Base-by-base conservation (phyloP, 306 rosid species). In the Quercus aquifolioides region DNA sequence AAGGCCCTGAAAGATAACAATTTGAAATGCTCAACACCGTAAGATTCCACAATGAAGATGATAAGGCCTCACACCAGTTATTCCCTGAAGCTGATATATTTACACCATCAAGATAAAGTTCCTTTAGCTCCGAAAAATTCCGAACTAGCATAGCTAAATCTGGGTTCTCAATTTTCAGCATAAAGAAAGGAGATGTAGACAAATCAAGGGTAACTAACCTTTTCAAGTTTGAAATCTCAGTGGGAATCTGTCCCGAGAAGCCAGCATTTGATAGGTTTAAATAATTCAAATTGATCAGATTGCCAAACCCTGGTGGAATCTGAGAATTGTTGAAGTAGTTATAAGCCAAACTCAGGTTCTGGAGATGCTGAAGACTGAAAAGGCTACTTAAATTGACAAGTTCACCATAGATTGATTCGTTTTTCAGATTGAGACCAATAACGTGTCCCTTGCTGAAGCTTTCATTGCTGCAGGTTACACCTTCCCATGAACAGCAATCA, bases 161-260 rank as follows among this genome's bases (percentile, higher is more conserved):
- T 71, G 90, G 87, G 3, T 52, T 84, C 76, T 80, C 86, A 49
- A 86, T 84, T 41, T 70, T 82, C 71, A 82, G 25, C 6, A 12
- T 62, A 13, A 49, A 60, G 55, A 18, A 70, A 18, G 26, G 0
- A 23, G 5, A 18, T 30, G 69, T 76, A 55, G 89, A 88, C 19
- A 86, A 2, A 75, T 85, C 85, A 65, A 89, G 90, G 70, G 79
- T 52, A 13, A 77, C 82, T 80, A 89, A 89, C 80, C 73, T 82
- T 26, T 81, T 87, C 64, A 90, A 72, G 9, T 19, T 78, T 35
- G 87, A 87, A 73, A 90, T 76, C 57, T 79, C 91, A 2, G 21
- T 12, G 0, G 90, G 89, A 55, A 89, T 83, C 65, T 79, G 89
- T 9, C 84, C 89, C 58, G 0, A 6, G 68, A 85, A 87, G 23